A percentile compares a stretch with the other conserved stretches of the same genome.
Conservation (phyloP, 805 yeast genomes). For the Ogataea kodamae region DNA sequence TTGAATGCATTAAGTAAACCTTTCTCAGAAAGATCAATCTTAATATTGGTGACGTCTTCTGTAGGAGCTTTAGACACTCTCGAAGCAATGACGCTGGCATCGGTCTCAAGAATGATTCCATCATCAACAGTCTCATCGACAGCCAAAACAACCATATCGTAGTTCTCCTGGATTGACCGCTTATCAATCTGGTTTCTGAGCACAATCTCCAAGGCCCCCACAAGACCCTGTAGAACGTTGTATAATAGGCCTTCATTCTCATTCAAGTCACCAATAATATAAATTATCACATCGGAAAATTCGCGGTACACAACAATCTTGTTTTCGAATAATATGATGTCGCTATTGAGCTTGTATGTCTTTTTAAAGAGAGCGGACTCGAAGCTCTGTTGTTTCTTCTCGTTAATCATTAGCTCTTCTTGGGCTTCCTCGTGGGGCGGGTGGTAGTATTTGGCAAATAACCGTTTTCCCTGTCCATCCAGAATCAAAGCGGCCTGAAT, state of each 20-base stretch:
- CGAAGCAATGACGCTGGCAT: conserved; percentile 79
- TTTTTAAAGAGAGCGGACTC: conserved; percentile 70
- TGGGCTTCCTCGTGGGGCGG: conserved; percentile 50
- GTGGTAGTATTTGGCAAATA: conserved; percentile 80
- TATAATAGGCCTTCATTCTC: conserved; percentile 85
- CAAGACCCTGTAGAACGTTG: conserved; percentile 71
- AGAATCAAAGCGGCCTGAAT: conserved; percentile 77
- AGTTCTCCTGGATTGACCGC: conserved; percentile 71
- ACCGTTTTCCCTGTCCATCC: conserved; percentile 75
- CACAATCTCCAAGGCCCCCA: conserved; percentile 77
- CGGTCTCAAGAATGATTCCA: conserved; percentile 88
- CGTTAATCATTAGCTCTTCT: conserved; percentile 28
- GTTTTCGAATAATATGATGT: conserved; percentile 74
- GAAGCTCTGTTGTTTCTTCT: conserved; percentile 68
- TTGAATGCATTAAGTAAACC: conserved; percentile 82
- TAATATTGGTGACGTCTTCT: conserved; percentile 56
- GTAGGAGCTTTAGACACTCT: conserved; percentile 88
- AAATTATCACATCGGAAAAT: conserved; percentile 67
- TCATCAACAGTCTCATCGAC: conserved; percentile 92
- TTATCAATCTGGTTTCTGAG: conserved; percentile 72
- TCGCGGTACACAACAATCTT: conserved; percentile 86
- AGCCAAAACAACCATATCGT: conserved; percentile 80
- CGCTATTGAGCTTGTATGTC: conserved; percentile 77
- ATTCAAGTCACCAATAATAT: conserved; percentile 67
- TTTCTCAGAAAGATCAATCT: conserved; percentile 66